A percentile compares a stretch with the other conserved stretches of the same genome.
Evolutionary conservation across 2,329 filamentous ascomycete species (phyloP).

Genomic region (Colletotrichum simmondsii): DNA sequence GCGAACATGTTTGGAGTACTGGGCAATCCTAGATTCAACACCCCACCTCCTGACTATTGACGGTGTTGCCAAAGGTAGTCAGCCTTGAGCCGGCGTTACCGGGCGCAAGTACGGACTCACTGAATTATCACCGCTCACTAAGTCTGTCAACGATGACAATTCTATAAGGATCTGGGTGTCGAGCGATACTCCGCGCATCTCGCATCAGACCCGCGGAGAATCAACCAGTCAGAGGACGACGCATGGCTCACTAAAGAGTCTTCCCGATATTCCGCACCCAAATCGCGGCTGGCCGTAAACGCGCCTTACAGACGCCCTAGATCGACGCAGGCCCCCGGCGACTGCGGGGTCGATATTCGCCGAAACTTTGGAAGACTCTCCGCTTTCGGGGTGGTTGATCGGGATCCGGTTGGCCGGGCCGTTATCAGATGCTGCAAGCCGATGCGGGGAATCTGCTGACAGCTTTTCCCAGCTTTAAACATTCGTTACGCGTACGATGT

Average conservation of each 20-base stretch:
- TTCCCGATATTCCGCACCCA: not conserved
- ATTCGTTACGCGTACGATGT: not conserved
- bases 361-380: not conserved
- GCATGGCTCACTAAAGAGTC: not conserved
- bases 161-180: no score
- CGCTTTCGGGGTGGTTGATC: not conserved
- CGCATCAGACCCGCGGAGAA: not conserved
- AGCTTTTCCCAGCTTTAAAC: not conserved
- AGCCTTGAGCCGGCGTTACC: no score
- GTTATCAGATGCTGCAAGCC: not conserved
- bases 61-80: no score
- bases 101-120: no score
- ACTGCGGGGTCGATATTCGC: not conserved
- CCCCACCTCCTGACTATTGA: no score
- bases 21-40: no score
- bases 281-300: no score
- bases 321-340: not conserved
- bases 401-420: not conserved
- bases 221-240: not conserved
- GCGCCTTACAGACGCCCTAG: not conserved
- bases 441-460: conserved; percentile 5
- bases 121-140: no score
- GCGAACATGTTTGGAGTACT: no score
- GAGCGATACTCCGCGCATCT: not conserved
- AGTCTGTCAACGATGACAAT: no score